These are phyloP conservation scores for Psilocybe cubensis DNA, from an alignment of 768 basidiomycete genomes.

Conservation along the genomic window DNA sequence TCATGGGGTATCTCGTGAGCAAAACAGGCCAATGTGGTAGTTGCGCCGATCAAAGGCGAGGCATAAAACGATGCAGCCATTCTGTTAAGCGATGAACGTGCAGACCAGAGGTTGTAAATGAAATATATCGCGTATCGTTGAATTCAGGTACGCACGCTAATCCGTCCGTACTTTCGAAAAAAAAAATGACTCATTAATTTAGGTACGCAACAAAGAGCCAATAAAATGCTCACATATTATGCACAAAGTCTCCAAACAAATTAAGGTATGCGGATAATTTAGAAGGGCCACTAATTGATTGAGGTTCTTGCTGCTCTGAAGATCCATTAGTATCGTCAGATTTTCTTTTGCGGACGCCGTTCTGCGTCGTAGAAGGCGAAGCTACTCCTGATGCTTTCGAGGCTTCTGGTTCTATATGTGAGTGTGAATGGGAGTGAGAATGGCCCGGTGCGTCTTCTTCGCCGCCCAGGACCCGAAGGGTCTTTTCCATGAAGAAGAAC, in stretches of 20 bases:
- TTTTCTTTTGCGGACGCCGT: slow-evolving; percentile 56
- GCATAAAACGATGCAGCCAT: slow-evolving; percentile 98
- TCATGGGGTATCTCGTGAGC: slow-evolving; percentile 96
- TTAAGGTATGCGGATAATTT: slow-evolving; percentile 92
- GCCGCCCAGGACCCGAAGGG: slow-evolving; percentile 77
- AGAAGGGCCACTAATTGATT: slow-evolving; percentile 57
- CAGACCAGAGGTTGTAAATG: slow-evolving; percentile 2
- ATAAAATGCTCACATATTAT: slow-evolving; percentile 73
- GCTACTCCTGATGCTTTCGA: slow-evolving; percentile 53
- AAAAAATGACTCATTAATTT: slow-evolving; percentile 15
- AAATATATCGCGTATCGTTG: slow-evolving; percentile 12
- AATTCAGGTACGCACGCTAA: slow-evolving; percentile 68
- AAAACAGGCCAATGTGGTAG: slow-evolving; percentile 94
- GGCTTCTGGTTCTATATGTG: slow-evolving; percentile 32
- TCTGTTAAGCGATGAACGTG: slow-evolving; percentile 42
- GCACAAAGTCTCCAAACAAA: slow-evolving; percentile 91
- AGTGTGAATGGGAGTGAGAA: slow-evolving; percentile 57
- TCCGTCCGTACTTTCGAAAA: slow-evolving; percentile 76
- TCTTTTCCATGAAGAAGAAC: slow-evolving; percentile 95
- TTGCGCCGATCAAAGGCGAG: slow-evolving; percentile 91
- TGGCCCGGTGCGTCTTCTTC: slow-evolving; percentile 64
- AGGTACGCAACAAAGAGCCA: slow-evolving; percentile 15
- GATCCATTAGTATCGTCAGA: slow-evolving; percentile 25
- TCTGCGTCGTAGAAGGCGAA: slow-evolving; percentile 33
- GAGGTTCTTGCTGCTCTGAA: slow-evolving; percentile 25